These are phyloP conservation scores for Schwanniomyces polymorphus DNA, from an alignment of 805 yeast genomes.

Conservation along the genomic window DNA sequence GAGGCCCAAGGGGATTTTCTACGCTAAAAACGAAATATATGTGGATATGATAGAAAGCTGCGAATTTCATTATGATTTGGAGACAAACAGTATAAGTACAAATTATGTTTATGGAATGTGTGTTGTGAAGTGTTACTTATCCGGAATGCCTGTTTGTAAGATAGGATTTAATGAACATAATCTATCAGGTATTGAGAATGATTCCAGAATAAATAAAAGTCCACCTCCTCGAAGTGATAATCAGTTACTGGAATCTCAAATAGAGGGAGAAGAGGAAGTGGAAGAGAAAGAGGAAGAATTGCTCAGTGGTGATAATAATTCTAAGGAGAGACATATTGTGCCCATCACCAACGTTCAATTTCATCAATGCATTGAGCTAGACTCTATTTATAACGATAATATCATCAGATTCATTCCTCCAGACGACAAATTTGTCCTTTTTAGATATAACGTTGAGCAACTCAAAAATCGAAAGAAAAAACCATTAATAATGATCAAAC, in stretches of 20 bases:
- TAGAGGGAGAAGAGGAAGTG: slow-evolving; percentile 9
- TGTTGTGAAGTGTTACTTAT: slow-evolving; percentile 35
- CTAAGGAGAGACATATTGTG: slow-evolving; percentile 10
- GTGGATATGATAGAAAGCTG: slow-evolving; percentile 40
- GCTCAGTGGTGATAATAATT: background rate
- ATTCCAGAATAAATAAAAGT: slow-evolving; percentile 10
- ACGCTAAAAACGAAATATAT: slow-evolving; percentile 44
- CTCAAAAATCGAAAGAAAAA: slow-evolving; percentile 33
- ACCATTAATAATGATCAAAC: slow-evolving; percentile 47
- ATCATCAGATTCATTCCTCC: slow-evolving; percentile 84
- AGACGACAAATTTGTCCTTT: slow-evolving; percentile 49
- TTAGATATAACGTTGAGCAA: slow-evolving; percentile 43
- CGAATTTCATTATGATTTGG: slow-evolving; percentile 37
- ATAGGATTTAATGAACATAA: slow-evolving; percentile 40
- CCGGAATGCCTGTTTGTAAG: slow-evolving; percentile 46
- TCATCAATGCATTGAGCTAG: slow-evolving; percentile 73
- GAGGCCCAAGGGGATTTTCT: slow-evolving; percentile 47
- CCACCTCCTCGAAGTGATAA: slow-evolving; percentile 7
- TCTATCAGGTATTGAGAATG: slow-evolving; percentile 33
- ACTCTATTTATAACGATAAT: slow-evolving; percentile 64
- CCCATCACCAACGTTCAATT: slow-evolving; percentile 42
- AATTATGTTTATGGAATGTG: slow-evolving; percentile 38
- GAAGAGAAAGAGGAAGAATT: slow-evolving; percentile 7
- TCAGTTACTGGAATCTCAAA: slow-evolving; percentile 7
- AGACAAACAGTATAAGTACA: slow-evolving; percentile 19